A percentile compares a stretch with the other conserved stretches of the same genome.
Conservation (phyloP, 208 protist genomes). For the Acanthamoeba royreba region DNA sequence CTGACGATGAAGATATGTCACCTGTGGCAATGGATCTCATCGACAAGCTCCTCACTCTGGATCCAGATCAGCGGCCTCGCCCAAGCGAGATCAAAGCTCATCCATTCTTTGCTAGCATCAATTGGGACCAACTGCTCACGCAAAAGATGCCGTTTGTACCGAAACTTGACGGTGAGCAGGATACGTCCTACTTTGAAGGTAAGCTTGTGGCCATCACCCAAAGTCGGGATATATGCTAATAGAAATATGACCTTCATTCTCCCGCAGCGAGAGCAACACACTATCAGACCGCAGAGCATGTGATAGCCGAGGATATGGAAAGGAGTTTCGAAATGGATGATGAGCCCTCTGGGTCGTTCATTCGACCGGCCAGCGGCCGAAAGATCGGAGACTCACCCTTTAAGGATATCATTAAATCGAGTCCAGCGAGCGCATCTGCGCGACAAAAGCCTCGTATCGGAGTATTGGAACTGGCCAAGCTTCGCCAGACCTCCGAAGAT, state of each 20-base stretch:
- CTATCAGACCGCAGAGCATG: not conserved
- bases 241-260: not conserved
- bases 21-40: not conserved
- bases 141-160: slow-evolving; percentile 62
- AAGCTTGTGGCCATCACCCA: no score
- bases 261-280: not conserved
- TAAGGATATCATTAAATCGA: no score
- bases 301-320: not conserved
- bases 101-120: slow-evolving; percentile 67
- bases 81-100: slow-evolving; percentile 65
- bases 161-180: slow-evolving; percentile 47
- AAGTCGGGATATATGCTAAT: no score
- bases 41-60: not conserved
- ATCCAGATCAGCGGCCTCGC: not conserved
- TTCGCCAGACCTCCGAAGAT: not conserved
- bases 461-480: not conserved
- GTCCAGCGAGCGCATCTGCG: no score
- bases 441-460: not conserved
- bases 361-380: not conserved
- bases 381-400: no score
- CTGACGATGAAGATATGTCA: not conserved
- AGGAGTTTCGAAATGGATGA: not conserved
- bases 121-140: slow-evolving; percentile 66
- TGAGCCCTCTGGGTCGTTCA: not conserved
- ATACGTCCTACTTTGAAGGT: slow-evolving; percentile 65